Evolutionary conservation across 306 rosid species (phyloP).

Genomic region (Cyclanthera cordifolia): DNA sequence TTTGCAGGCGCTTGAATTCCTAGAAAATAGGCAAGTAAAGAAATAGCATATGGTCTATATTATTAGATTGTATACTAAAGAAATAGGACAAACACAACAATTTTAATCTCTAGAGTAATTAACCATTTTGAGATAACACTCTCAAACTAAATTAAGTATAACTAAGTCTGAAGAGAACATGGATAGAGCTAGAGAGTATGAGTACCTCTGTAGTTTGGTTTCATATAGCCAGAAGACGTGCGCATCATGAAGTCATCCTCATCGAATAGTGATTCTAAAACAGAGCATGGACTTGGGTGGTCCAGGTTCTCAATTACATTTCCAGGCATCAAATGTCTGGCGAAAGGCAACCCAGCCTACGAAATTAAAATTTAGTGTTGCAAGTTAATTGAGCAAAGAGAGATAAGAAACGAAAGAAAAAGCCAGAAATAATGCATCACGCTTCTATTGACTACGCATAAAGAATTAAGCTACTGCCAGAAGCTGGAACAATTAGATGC

Average conservation of each 20-base stretch:
- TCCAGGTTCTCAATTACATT: conserved; percentile 45
- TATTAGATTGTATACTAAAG: background rate
- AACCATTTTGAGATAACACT: background rate
- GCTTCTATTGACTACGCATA: background rate
- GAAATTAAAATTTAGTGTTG: background rate
- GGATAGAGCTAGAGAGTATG: background rate
- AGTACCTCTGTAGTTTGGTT: conserved; percentile 37
- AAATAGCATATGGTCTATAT: background rate
- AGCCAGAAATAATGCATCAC: background rate
- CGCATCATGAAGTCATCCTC: conserved; percentile 44
- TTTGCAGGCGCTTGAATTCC: conserved; percentile 30
- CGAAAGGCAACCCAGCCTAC: conserved; percentile 52
- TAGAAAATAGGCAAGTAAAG: conserved; percentile 14
- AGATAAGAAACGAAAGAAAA: background rate
- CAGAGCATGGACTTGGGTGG: conserved; percentile 87
- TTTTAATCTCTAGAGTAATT: background rate
- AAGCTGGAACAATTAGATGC: background rate
- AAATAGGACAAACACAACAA: background rate
- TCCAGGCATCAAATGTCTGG: conserved; percentile 34
- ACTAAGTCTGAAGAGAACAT: background rate
- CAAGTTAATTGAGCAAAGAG: background rate
- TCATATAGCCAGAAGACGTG: conserved; percentile 27
- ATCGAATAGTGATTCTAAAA: conserved; percentile 57
- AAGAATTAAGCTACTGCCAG: background rate
- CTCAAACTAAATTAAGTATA: background rate